These are phyloP conservation scores for Rhinocladiella similis DNA, from an alignment of 2,329 filamentous ascomycete species.

Conservation along the genomic window DNA sequence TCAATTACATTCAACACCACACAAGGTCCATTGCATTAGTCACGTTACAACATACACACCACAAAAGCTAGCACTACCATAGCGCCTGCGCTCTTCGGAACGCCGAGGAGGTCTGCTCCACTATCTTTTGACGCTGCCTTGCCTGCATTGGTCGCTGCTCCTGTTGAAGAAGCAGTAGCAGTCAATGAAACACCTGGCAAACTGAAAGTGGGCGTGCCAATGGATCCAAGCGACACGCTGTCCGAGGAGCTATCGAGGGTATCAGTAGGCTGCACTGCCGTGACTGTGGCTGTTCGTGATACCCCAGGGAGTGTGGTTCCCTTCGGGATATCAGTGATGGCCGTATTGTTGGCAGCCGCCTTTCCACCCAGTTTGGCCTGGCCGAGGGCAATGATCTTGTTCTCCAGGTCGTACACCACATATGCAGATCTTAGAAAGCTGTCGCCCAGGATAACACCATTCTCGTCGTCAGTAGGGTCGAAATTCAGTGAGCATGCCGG, in stretches of 20 bases:
- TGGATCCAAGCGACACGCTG: background rate
- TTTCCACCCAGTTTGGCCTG: conserved; percentile 54
- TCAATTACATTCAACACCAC: no score
- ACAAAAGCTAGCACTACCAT: no score
- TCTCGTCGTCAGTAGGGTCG: conserved; percentile 46
- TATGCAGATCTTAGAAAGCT: conserved; percentile 74
- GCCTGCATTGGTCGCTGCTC: no score
- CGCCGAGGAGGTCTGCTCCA: no score
- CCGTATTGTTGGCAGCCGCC: conserved; percentile 41
- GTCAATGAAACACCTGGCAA: background rate
- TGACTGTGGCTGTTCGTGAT: conserved; percentile 4
- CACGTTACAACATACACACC: no score
- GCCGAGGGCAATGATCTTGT: conserved; percentile 70
- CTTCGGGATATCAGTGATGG: conserved; percentile 9
- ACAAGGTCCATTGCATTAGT: no score
- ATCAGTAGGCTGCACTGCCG: background rate
- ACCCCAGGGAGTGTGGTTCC: conserved; percentile 10
- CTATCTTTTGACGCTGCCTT: no score
- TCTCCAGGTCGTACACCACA: conserved; percentile 72
- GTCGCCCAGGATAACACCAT: conserved; percentile 65
- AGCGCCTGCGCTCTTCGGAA: no score
- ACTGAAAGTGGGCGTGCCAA: conserved; percentile 1
- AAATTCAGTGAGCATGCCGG: conserved; percentile 50
- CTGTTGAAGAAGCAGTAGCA: background rate
- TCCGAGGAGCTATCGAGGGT: background rate